These are phyloP conservation scores for Xerocomus brunneocitrinus DNA, from an alignment of 768 basidiomycete genomes.

Conservation along the genomic window DNA sequence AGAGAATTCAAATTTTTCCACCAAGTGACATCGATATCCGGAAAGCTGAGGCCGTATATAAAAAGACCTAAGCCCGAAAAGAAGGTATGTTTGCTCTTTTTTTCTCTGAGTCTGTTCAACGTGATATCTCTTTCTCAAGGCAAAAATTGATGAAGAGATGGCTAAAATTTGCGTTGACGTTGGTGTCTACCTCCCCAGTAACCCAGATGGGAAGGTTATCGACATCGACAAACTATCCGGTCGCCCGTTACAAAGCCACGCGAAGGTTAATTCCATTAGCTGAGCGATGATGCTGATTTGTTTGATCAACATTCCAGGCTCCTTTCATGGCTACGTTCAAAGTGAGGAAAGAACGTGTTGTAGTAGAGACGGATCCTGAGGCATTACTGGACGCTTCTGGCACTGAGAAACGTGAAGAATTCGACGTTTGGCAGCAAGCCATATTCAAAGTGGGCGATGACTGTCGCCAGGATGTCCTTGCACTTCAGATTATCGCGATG, in stretches of 20 bases:
- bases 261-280: conserved; percentile 59
- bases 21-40: conserved; percentile 96
- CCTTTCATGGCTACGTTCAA: conserved; percentile 99
- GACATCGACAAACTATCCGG: conserved; percentile 97
- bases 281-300: background rate
- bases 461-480: conserved; percentile 97
- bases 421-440: conserved; percentile 94
- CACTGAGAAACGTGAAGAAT: conserved; percentile 54
- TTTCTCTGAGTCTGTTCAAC: background rate
- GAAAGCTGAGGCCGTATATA: conserved; percentile 94
- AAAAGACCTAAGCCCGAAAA: conserved; percentile 95
- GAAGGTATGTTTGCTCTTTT: conserved; percentile 50
- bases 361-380: conserved; percentile 67
- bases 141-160: conserved; percentile 99
- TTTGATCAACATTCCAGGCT: conserved; percentile 52
- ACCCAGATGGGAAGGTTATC: conserved; percentile 95
- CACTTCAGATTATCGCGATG: conserved; percentile 97
- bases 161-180: conserved; percentile 87
- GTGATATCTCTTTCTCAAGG: conserved; percentile 40
- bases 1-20: conserved; percentile 95
- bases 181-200: conserved; percentile 97
- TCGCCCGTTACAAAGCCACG: conserved; percentile 92
- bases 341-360: conserved; percentile 80
- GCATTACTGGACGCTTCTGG: conserved; percentile 63
- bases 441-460: conserved; percentile 99